A percentile compares a stretch with the other conserved stretches of the same genome.
phyloP scores from a whole-genome alignment of 306 rosid genomes.

The Malus asiatica region DNA sequence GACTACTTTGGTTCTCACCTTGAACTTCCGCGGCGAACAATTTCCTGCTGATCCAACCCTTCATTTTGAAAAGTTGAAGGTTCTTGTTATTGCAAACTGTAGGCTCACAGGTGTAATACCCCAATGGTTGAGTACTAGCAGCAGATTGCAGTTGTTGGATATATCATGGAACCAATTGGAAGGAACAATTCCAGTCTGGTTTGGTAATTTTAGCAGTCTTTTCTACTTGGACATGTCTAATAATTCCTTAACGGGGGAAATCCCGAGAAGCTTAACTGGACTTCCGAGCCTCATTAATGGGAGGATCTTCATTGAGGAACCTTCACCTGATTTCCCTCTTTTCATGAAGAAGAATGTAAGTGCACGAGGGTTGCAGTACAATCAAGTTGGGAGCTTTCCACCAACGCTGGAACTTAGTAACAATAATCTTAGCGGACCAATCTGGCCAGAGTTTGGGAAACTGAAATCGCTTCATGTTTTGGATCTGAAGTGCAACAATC shows the following conservation, averaged over 20 bases:
- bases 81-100: constrained; percentile 39
- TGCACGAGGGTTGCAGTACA: constrained; percentile 39
- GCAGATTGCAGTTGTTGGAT: constrained; percentile 36
- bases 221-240: constrained; percentile 59
- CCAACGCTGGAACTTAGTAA: constrained; percentile 35
- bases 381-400: constrained; percentile 41
- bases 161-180: constrained; percentile 44
- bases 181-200: constrained; percentile 40
- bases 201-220: constrained; percentile 27
- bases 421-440: constrained; percentile 34
- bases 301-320: constrained; percentile 17
- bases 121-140: constrained; percentile 34
- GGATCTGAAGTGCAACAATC: constrained; percentile 29
- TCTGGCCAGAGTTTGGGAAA: constrained; percentile 49
- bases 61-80: constrained; percentile 30
- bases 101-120: constrained; percentile 44
- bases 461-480: constrained; percentile 37
- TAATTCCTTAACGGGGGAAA: constrained; percentile 43
- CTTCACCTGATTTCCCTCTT: constrained; percentile 36
- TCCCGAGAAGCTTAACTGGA: constrained; percentile 28
- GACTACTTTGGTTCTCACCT: constrained; percentile 37
- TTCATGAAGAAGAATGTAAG: constrained; percentile 30
- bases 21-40: constrained; percentile 39
- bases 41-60: constrained; percentile 27
- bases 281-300: constrained; percentile 21